Base-by-base conservation (phyloP, 1,284 basidiomycete genomes). In the Apiotrichum gracile region DNA sequence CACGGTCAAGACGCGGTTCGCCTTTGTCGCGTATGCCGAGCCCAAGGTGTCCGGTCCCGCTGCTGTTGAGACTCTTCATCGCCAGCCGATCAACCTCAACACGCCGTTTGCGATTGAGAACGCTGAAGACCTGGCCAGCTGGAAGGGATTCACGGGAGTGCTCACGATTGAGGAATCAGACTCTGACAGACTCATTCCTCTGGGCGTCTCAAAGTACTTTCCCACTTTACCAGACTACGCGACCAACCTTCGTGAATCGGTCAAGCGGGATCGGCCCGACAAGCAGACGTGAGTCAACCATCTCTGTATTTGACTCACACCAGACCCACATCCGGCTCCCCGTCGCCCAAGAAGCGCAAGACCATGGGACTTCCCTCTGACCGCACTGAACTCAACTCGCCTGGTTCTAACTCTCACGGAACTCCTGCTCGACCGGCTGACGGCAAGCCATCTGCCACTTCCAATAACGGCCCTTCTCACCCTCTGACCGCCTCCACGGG, bases 161-260 rank as follows among this genome's bases (percentile, higher is more conserved):
- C 52, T 75, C 39, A 66, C 62, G 4, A 66, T 73, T 12, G 67
- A 72, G 9, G 51, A 40, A 38, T 62, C 69, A 25, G 72, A 73
- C 34, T 58, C 63, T 4, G 62, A 65, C 35, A 60, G 65, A 21
- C 61, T 73, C 19, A 62, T 75, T 2, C 73, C 73, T 1, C 33
- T 50, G 9, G 49, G 55, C 17, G 61, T 73, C 10, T 60, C 65
- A 12, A 55, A 46, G 5, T 54, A 63, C 24, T 72, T 70, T 46
- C 67, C 69, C 6, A 55, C 62, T 29, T 57, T 75, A 1, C 70
- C 70, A 1, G 63, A 60, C 17, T 75, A 71, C 65, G 68, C 67
- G 5, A 49, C 57, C 19, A 54, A 27, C n/a, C 19, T 47, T 3
- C 44, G 44, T 34, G 43, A 45, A 19, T 34, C 22, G 31, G 45